These are phyloP conservation scores for Laetiporus sulphureus DNA, from an alignment of 1,284 basidiomycete genomes.

Conservation along the genomic window DNA sequence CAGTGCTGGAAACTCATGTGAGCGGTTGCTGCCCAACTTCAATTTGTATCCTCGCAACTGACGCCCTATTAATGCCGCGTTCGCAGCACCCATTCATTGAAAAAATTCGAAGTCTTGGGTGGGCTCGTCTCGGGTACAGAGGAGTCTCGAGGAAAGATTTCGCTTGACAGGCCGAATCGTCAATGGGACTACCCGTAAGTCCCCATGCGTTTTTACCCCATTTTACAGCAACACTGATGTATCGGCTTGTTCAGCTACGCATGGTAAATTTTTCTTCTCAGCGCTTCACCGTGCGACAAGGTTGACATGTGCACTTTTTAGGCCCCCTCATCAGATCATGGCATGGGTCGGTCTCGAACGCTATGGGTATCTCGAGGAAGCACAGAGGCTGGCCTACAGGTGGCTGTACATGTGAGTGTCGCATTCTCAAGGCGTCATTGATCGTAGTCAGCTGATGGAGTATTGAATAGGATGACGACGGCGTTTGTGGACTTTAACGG, in stretches of 20 bases:
- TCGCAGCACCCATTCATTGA: conserved; percentile 71
- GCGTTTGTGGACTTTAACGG: conserved; percentile 95
- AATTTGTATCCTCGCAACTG: too few species aligned
- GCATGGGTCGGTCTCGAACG: conserved; percentile 95
- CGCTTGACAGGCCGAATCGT: conserved; percentile 94
- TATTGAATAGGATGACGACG: conserved; percentile 70
- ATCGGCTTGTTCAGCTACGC: conserved; percentile 46
- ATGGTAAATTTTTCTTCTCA: conserved; percentile 33
- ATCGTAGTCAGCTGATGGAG: conserved; percentile 2
- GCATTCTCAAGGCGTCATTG: neutral
- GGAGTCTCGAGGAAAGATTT: conserved; percentile 92
- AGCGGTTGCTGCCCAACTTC: conserved; percentile 29
- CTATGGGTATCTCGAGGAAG: conserved; percentile 93
- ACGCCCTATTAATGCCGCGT: conserved; percentile 5
- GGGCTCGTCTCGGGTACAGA: conserved; percentile 97
- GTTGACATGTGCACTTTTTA: conserved; percentile 31
- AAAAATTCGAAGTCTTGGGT: conserved; percentile 94
- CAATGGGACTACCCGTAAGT: conserved; percentile 93
- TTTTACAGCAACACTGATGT: conserved; percentile 12
- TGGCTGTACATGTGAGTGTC: conserved; percentile 88
- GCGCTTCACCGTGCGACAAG: conserved; percentile 2
- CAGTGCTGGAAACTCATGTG: conserved; percentile 92
- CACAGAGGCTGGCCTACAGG: conserved; percentile 88
- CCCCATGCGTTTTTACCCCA: conserved; percentile 7
- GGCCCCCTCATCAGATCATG: conserved; percentile 97